Conservation (phyloP, 2,329 filamentous ascomycete genomes). For the Fusarium dimerum region DNA sequence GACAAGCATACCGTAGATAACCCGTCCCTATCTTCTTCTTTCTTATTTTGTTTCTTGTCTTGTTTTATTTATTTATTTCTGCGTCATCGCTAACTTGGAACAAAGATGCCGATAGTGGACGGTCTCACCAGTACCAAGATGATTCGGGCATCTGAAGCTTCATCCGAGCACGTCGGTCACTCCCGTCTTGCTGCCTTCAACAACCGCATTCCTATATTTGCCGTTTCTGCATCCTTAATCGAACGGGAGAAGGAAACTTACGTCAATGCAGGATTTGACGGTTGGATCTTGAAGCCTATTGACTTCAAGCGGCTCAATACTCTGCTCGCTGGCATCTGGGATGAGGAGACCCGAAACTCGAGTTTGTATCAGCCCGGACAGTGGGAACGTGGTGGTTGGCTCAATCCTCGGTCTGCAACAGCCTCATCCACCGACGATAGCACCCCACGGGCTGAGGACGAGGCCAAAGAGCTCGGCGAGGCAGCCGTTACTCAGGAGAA, state of each 20-base stretch:
- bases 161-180: conserved; percentile 45
- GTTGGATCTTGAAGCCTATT: conserved; percentile 88
- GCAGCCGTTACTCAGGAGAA: background rate
- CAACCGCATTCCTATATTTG: conserved; percentile 76
- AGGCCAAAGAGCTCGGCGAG: conserved; percentile 19
- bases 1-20: conserved; percentile 25
- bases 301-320: conserved; percentile 74
- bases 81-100: conserved; percentile 1
- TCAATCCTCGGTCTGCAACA: conserved; percentile 37
- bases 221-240: conserved; percentile 79
- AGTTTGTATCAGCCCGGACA: conserved; percentile 69
- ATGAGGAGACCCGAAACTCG: conserved; percentile 56
- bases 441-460: conserved; percentile 30
- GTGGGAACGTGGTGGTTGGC: conserved; percentile 91
- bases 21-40: too few relatives aligned
- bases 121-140: conserved; percentile 80
- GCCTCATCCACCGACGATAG: conserved; percentile 21
- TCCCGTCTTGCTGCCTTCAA: conserved; percentile 62
- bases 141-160: conserved; percentile 73
- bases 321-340: conserved; percentile 69
- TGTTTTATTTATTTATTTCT: too few relatives aligned
- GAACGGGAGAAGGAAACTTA: conserved; percentile 71
- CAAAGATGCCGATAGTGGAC: conserved; percentile 91
- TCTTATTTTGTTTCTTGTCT: too few relatives aligned
- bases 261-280: conserved; percentile 79